Base-by-base conservation (phyloP, 345 rosid genomes). In the Eucalyptus cloeziana region DNA sequence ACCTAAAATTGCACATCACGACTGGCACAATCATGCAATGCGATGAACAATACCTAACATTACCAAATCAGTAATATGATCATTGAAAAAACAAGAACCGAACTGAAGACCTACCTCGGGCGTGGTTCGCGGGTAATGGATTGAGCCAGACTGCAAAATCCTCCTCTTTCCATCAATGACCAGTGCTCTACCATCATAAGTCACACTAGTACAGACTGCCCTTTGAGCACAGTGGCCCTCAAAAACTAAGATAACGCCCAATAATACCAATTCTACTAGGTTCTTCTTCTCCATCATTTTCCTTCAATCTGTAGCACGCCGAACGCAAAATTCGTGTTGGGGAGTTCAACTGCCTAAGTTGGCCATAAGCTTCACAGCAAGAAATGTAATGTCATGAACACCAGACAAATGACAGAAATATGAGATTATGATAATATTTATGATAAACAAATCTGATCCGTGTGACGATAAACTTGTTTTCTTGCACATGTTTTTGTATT, bases 81-180 rank as follows among this genome's bases (percentile, higher is more conserved):
- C 43, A 10, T 45, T 25, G 3, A 44, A 25, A 7, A 88, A 85
- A 13, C 7, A 85, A 64, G 62, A 62, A 31, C 33, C 13, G 27
- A 87, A 85, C 15, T 30, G 43, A 22, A 85, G 87, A 86, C 91
- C 86, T 33, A 94, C 97, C 93, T 93, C 96, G 12, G 96, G 94
- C 45, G 92, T 92, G 89, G 88, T 91, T 88, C 97, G 89, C 7
- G 96, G 96, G 89, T 95, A 94, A 91, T 94, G 96, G 40, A 95
- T 91, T 33, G 97, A 94, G 83, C 97, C 95, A 3, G 97, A 95
- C 87, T 90, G 96, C 95, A 95, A 87, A 87, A 94, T 91, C 90
- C 95, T 86, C 87, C 96, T 92, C 91, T 94, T 91, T 50, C 97
- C 97, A 91, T 93, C 93, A 89, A 95, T 94, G 81, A 95, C 92